These are phyloP conservation scores for Globisporangium lucens DNA, from an alignment of 352 stramenopile genomes.

Conservation along the genomic window DNA sequence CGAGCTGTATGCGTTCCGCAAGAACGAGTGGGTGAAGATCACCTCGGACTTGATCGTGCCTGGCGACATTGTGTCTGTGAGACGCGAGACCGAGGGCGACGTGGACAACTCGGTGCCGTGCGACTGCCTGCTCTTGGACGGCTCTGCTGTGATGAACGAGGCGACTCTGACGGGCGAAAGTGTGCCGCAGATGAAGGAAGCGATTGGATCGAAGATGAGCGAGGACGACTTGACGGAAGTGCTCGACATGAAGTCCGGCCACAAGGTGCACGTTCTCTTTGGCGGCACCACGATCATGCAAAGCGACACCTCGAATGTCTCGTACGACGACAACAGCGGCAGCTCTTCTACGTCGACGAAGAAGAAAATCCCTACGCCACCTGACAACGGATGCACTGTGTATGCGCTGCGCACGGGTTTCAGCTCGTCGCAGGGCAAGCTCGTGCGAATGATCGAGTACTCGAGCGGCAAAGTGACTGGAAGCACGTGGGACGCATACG, in stretches of 20 bases:
- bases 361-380: conserved; percentile 63
- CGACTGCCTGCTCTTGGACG: conserved; percentile 94
- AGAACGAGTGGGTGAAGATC: conserved; percentile 80
- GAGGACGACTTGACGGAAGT: conserved; percentile 62
- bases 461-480: conserved; percentile 95
- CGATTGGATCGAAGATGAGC: conserved; percentile 76
- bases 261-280: conserved; percentile 92
- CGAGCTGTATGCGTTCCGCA: conserved; percentile 90
- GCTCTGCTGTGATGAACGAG: conserved; percentile 97
- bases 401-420: conserved; percentile 98
- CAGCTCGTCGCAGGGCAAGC: conserved; percentile 95
- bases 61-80: conserved; percentile 93
- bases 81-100: conserved; percentile 78
- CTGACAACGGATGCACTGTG: conserved; percentile 90
- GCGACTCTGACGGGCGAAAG: conserved; percentile 98
- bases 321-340: conserved; percentile 11
- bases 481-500: conserved; percentile 94
- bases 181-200: conserved; percentile 98
- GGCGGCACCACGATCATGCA: conserved; percentile 92
- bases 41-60: conserved; percentile 89
- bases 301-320: conserved; percentile 51
- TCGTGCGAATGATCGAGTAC: conserved; percentile 99
- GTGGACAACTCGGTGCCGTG: conserved; percentile 90
- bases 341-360: not conserved
- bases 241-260: conserved; percentile 83